These are phyloP conservation scores for Apiospora rasikravindrae DNA, from an alignment of 2,329 filamentous ascomycete genomes.

Conservation along the genomic window DNA sequence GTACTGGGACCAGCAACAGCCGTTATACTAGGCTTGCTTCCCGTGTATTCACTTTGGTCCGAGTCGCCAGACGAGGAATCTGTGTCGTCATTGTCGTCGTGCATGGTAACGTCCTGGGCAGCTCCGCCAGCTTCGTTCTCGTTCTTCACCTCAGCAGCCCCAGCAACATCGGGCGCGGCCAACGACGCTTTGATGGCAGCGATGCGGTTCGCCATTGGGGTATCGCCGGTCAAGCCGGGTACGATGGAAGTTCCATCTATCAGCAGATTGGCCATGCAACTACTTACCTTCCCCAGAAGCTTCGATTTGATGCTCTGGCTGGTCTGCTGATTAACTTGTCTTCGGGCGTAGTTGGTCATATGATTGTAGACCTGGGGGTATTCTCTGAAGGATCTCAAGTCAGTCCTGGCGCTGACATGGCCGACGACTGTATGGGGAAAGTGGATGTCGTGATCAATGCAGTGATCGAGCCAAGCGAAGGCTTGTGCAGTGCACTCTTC, in stretches of 20 bases:
- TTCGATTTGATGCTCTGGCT: not conserved
- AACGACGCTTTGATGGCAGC: not conserved
- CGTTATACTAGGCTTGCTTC: no score
- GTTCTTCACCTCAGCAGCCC: not conserved
- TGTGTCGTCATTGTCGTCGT: no score
- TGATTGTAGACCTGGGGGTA: not conserved
- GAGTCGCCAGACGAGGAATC: not conserved
- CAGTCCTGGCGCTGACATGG: not conserved
- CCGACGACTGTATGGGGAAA: not conserved
- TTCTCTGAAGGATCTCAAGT: not conserved
- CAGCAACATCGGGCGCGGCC: not conserved
- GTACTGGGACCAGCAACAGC: not conserved
- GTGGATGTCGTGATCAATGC: not conserved
- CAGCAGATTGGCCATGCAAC: not conserved
- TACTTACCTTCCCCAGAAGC: no score
- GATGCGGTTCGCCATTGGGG: not conserved
- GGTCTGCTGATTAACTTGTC: not conserved
- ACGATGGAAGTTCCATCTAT: not conserved
- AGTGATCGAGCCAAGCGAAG: constrained; percentile 2
- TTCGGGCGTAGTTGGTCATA: not conserved
- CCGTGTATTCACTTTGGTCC: not conserved
- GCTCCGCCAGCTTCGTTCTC: not conserved
- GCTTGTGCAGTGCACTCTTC: not conserved
- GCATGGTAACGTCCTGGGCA: not conserved
- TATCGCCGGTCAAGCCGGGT: not conserved